Evolutionary conservation across 805 yeast species (phyloP).

Genomic region (Ogataea zsoltii): DNA sequence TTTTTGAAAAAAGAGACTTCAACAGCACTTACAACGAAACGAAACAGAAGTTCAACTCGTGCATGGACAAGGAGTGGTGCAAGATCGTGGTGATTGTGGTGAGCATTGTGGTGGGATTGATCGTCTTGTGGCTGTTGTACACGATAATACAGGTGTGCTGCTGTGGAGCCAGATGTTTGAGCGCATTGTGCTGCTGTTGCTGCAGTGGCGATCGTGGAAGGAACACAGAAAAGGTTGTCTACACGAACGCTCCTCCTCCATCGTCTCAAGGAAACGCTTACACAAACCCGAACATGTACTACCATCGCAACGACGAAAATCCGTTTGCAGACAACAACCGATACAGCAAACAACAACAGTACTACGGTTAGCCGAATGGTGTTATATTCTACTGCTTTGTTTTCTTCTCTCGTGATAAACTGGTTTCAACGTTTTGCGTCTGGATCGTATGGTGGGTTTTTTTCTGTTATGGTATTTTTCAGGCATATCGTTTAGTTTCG

Average conservation of each 20-base stretch:
- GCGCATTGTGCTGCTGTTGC: slow-evolving; percentile 52
- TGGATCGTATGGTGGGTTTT: slow-evolving; percentile 5
- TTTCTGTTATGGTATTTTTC: slow-evolving; percentile 1
- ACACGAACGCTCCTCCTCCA: slow-evolving; percentile 21
- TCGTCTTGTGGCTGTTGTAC: slow-evolving; percentile 56
- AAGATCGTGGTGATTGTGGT: slow-evolving; percentile 77
- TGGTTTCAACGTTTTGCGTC: neutral
- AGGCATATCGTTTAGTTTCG: neutral
- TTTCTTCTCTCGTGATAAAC: slow-evolving; percentile 4
- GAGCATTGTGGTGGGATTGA: slow-evolving; percentile 55
- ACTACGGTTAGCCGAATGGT: slow-evolving; percentile 1
- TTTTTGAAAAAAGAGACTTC: slow-evolving; percentile 19
- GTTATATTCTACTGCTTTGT: neutral
- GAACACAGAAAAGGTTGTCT: slow-evolving; percentile 13
- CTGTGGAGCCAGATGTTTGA: slow-evolving; percentile 55
- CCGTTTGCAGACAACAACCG: slow-evolving; percentile 16
- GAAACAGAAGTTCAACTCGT: slow-evolving; percentile 59
- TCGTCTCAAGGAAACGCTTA: slow-evolving; percentile 25
- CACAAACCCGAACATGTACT: slow-evolving; percentile 34
- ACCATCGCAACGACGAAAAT: slow-evolving; percentile 23
- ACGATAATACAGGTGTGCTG: slow-evolving; percentile 56
- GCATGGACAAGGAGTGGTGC: slow-evolving; percentile 77
- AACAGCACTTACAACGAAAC: slow-evolving; percentile 8
- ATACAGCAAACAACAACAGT: slow-evolving; percentile 12
- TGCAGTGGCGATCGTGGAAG: slow-evolving; percentile 34